These are phyloP conservation scores for Setaria italica DNA, from an alignment of 202 grass and related monocot genomes.

Conservation along the genomic window DNA sequence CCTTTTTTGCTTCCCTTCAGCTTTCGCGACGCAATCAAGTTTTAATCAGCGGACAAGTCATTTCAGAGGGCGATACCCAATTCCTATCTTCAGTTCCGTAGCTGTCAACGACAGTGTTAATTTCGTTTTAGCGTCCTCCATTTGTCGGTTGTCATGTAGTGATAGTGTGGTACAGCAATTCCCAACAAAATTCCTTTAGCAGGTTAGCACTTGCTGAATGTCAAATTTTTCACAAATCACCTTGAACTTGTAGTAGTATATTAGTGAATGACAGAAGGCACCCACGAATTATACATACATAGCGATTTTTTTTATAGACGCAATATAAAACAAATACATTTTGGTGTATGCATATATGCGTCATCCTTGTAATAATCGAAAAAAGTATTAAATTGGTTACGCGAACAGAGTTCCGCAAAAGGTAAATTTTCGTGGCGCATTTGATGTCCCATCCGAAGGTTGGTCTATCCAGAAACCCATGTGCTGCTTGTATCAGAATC, in stretches of 20 bases:
- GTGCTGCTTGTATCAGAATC: not conserved
- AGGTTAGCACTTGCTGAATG: not conserved
- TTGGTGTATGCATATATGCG: no score
- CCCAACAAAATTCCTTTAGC: not conserved
- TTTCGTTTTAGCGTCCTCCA: not conserved
- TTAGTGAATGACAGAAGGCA: no score
- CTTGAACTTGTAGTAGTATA: not conserved
- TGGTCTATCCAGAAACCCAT: not conserved
- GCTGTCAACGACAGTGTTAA: not conserved
- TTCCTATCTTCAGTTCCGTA: not conserved
- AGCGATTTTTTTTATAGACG: no score
- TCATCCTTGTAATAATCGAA: no score
- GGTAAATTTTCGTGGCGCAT: not conserved
- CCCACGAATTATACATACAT: no score
- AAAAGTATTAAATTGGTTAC: not conserved
- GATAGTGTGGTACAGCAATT: not conserved
- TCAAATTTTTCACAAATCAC: not conserved
- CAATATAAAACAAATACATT: no score
- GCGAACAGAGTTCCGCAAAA: not conserved
- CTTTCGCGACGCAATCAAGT: not conserved
- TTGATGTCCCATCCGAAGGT: not conserved
- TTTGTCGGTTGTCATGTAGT: not conserved
- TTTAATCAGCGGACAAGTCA: not conserved
- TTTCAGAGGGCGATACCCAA: not conserved
- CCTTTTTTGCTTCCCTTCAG: not conserved